Evolutionary conservation across 2,329 filamentous ascomycete genomes (phyloP).

Genomic region (Fusarium odoratissimum): DNA sequence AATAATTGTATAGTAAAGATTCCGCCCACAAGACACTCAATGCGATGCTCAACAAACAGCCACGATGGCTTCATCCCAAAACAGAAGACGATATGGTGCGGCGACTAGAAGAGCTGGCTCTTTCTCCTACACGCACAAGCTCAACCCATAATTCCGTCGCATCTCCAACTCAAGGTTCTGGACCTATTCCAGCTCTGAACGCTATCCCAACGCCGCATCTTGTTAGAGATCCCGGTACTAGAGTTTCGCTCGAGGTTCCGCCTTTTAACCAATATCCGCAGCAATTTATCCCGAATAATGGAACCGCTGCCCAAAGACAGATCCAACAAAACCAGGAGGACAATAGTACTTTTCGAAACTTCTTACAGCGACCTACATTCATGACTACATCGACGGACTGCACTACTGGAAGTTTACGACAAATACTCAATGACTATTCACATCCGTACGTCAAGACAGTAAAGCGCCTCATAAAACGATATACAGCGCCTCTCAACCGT

Average conservation of each 20-base stretch:
- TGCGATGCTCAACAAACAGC: conserved; percentile 67
- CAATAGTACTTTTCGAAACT: conserved; percentile 38
- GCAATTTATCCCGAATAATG: background rate
- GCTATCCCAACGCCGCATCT: conserved; percentile 27
- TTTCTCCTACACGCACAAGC: conserved; percentile 50
- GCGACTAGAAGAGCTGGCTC: conserved; percentile 59
- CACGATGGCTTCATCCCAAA: conserved; percentile 67
- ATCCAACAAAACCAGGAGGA: conserved; percentile 22
- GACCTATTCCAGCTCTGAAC: conserved; percentile 30
- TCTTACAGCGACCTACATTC: conserved; percentile 51
- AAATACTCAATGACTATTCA: conserved; percentile 49
- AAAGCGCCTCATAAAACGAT: conserved; percentile 53
- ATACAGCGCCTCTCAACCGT: conserved; percentile 48
- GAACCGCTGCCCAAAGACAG: background rate
- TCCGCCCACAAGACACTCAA: conserved; percentile 70
- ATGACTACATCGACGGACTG: conserved; percentile 54
- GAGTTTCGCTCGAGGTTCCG: conserved; percentile 37
- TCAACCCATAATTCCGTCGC: conserved; percentile 30
- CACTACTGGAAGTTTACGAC: conserved; percentile 52
- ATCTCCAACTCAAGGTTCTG: conserved; percentile 21
- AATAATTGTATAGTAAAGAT: conserved; percentile 58
- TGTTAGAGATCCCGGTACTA: conserved; percentile 12
- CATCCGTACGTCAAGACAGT: conserved; percentile 52
- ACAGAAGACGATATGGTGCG: conserved; percentile 63
- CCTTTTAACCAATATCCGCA: conserved; percentile 37